Evolutionary conservation across 208 protist species (phyloP).

Genomic region (Porcisia hertigi): DNA sequence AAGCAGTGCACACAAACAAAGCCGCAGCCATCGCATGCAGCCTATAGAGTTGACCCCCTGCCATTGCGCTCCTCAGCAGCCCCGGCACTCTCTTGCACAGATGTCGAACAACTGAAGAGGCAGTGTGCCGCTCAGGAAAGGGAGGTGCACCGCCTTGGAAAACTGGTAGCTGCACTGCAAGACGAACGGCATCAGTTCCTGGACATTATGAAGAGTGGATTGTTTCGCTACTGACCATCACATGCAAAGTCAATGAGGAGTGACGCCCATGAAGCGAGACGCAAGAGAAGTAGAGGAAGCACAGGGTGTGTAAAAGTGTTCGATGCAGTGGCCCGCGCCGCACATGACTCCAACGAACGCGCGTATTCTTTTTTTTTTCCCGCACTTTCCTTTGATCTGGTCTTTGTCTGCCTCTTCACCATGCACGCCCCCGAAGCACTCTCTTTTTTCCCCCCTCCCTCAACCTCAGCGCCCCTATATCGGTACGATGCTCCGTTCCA

Average conservation of each 20-base stretch:
- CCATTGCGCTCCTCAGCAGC: background rate
- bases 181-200: slow-evolving; percentile 27
- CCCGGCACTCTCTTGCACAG: background rate
- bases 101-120: slow-evolving; percentile 5
- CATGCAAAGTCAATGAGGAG: background rate
- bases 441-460: background rate
- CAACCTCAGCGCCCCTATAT: too few species aligned
- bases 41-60: background rate
- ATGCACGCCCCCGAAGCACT: background rate
- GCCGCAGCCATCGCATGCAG: background rate
- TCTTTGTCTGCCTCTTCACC: background rate
- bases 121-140: slow-evolving; percentile 9
- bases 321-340: background rate
- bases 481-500: background rate
- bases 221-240: slow-evolving; percentile 15
- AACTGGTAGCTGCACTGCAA: slow-evolving; percentile 20
- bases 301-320: background rate
- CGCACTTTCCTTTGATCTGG: background rate
- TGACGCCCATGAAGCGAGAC: background rate
- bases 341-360: background rate
- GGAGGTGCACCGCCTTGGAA: slow-evolving; percentile 24
- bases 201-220: slow-evolving; percentile 2
- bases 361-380: background rate
- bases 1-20: background rate
- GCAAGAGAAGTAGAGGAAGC: background rate